phyloP scores from a whole-genome alignment of 306 rosid species.

The Castanea crenata region DNA sequence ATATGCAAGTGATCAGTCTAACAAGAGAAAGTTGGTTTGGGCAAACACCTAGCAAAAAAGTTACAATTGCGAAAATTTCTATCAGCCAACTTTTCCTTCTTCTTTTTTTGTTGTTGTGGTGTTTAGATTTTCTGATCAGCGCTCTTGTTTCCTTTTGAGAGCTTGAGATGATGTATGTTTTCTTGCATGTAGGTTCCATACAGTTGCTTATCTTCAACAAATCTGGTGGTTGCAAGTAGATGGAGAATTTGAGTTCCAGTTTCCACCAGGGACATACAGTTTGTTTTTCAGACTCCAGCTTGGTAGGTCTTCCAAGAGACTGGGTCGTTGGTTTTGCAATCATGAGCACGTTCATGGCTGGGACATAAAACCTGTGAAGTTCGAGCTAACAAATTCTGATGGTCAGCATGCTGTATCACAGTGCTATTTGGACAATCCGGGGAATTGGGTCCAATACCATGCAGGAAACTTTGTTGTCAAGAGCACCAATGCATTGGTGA shows the following conservation, averaged over 20 bases:
- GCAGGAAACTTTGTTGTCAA: constrained; percentile 68
- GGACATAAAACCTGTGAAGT: constrained; percentile 72
- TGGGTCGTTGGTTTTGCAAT: constrained; percentile 69
- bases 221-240: constrained; percentile 92
- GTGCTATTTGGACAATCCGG: constrained; percentile 62
- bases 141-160: not conserved
- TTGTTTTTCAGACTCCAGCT: constrained; percentile 77
- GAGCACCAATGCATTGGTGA: constrained; percentile 44
- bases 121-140: not conserved
- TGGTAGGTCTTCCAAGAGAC: constrained; percentile 62
- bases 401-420: constrained; percentile 57
- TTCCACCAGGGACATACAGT: constrained; percentile 63
- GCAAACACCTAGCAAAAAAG: too few species aligned
- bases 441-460: constrained; percentile 66
- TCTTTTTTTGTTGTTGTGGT: too few species aligned
- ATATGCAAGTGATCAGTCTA: not conserved
- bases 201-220: constrained; percentile 90
- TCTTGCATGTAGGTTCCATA: constrained; percentile 53
- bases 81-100: too few species aligned
- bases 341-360: constrained; percentile 75
- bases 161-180: not conserved
- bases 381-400: constrained; percentile 67
- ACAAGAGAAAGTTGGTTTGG: too few species aligned
- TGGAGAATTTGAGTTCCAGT: constrained; percentile 79
- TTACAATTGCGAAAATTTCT: too few species aligned